Evolutionary conservation across 169 alveolate genomes (phyloP).

Genomic region (Amoebophrya sp.): DNA sequence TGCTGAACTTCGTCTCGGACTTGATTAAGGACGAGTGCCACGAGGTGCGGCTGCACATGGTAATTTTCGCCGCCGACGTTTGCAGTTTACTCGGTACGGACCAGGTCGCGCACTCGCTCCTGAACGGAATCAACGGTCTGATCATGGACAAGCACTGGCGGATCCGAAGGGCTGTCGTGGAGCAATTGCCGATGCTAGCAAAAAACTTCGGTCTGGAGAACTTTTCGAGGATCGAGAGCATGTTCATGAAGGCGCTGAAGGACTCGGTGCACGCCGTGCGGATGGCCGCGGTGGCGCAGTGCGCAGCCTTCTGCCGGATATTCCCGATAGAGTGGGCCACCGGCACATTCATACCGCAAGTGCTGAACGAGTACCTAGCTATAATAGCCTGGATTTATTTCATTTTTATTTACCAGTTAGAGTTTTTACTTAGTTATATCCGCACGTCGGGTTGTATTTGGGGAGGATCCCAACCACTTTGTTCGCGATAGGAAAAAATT

Average conservation of each 20-base stretch:
- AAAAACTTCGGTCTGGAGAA: not conserved
- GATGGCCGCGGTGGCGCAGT: not conserved
- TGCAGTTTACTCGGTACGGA: not conserved
- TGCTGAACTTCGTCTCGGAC: not conserved
- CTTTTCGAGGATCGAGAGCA: not conserved
- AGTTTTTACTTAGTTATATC: too few relatives aligned
- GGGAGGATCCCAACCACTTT: too few relatives aligned
- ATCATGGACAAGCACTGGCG: slow-evolving; percentile 5
- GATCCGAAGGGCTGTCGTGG: not conserved
- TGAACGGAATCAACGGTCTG: not conserved
- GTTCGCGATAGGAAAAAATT: too few relatives aligned
- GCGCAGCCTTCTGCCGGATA: not conserved
- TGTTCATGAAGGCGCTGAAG: not conserved
- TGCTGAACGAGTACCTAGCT: not conserved
- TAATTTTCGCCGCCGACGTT: not conserved
- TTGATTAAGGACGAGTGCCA: not conserved
- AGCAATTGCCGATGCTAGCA: not conserved
- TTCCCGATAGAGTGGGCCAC: not conserved
- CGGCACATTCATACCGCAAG: not conserved
- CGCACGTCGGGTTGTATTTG: too few relatives aligned
- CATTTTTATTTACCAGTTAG: too few relatives aligned
- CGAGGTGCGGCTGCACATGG: not conserved
- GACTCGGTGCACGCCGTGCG: not conserved
- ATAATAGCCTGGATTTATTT: too few relatives aligned
- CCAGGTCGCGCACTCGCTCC: not conserved